Base-by-base conservation (phyloP, 139 green algal species). In the Chlamydomonas applanata region DNA sequence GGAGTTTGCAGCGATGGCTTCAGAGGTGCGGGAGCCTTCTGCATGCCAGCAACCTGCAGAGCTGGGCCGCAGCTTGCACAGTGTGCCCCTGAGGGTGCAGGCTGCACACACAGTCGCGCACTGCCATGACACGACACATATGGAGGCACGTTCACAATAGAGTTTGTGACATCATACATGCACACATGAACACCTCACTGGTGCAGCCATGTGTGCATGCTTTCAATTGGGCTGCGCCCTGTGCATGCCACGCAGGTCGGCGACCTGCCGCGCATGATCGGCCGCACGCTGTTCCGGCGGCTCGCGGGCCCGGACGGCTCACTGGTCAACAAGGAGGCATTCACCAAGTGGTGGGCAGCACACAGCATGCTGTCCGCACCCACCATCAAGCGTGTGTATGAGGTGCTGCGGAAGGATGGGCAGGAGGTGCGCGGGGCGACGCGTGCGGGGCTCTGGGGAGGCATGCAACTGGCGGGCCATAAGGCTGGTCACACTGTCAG, bases 261-360 rank as follows among this genome's bases (percentile, higher is more conserved):
- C 64, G 83, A 93, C 73, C 80, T 98, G 60, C 94, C 95, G 2
- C 79, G 74, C 24, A 92, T 89, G 69, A 79, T 98, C 35, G 91
- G 83, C n/a, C 89, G 93, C 72, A 74, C 89, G 0, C 82, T 97
- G 24, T 95, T 96, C 74, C 74, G 82, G 67, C 87, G 90, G 74
- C 82, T 97, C 13, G 73, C n/a, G 4, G 79, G 32, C 9, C 61
- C 72, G 20, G 62, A 61, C 1, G 52, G 7, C 13, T 66, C 65
- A 17, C 17, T 76, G n/a, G 75, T 91, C 49, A 34, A 33, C 4
- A 74, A 82, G 65, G 81, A 78, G 1, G 57, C 46, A 35, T 84
- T 89, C 44, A 30, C 83, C 0, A 76, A 83, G 17, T 89, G 81
- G 76, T 89, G 83, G 83, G 40, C n/a, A 29, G 57, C 52, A 24